A percentile compares a stretch with the other conserved stretches of the same genome.
phyloP scores from a whole-genome alignment of 139 green algal species.

The Tetraselmis chui region DNA sequence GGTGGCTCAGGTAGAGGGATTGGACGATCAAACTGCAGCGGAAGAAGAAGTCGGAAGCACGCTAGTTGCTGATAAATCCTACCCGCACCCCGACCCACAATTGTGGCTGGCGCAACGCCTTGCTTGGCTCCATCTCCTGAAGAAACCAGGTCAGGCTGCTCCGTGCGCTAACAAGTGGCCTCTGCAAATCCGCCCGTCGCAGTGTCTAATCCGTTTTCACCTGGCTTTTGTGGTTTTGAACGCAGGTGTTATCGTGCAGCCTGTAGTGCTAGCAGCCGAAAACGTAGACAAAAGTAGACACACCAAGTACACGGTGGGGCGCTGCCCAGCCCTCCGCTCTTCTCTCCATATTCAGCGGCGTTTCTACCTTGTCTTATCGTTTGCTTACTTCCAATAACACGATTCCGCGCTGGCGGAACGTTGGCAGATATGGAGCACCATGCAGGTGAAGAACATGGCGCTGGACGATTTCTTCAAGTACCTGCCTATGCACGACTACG shows the following conservation, averaged over 20 bases:
- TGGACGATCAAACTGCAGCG: background rate
- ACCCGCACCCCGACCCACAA: background rate
- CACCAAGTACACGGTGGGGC: background rate
- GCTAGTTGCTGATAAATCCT: background rate
- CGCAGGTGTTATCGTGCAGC: background rate
- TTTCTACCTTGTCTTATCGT: background rate
- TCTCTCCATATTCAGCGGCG: no score
- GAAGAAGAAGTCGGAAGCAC: background rate
- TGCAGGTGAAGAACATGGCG: background rate
- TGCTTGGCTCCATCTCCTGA: background rate
- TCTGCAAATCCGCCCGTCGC: background rate
- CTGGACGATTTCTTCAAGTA: conserved; percentile 1
- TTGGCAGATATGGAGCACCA: background rate
- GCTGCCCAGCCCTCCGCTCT: no score
- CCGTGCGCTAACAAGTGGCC: no score
- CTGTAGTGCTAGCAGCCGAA: background rate
- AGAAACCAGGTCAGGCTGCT: background rate
- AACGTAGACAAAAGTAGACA: background rate
- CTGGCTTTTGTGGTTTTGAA: background rate
- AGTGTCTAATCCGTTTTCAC: background rate
- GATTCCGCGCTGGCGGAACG: background rate
- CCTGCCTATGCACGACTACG: background rate
- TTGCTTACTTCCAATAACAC: background rate
- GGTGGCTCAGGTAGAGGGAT: no score
- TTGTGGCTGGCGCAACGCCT: background rate